Evolutionary conservation across 352 stramenopile genomes (phyloP).

Genomic region (Globisporangium iwayamae): DNA sequence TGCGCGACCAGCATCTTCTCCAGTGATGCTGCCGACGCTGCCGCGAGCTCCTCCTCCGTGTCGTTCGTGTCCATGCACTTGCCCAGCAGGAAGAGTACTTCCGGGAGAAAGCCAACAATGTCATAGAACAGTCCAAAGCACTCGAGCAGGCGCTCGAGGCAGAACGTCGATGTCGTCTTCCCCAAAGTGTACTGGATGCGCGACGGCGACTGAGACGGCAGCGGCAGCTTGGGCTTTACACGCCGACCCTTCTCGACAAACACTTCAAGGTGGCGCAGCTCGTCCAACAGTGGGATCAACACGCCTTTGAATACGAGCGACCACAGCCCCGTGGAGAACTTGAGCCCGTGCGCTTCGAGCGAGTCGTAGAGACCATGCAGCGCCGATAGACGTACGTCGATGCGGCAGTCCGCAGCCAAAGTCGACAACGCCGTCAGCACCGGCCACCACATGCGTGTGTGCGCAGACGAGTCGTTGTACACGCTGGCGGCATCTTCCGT

Average conservation of each 20-base stretch:
- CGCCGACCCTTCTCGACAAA: conserved; percentile 45
- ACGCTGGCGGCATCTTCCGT: conserved; percentile 18
- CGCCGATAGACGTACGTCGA: conserved; percentile 82
- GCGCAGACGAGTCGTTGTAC: conserved; percentile 67
- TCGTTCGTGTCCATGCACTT: conserved; percentile 80
- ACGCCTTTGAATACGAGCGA: conserved; percentile 82
- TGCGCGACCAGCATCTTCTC: conserved; percentile 70
- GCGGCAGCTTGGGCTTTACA: conserved; percentile 37
- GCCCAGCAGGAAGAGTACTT: conserved; percentile 71
- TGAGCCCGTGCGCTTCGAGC: conserved; percentile 58
- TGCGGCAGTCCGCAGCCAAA: conserved; percentile 86
- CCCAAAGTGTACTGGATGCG: conserved; percentile 34
- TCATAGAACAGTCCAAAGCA: conserved; percentile 83
- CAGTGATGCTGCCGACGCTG: conserved; percentile 48
- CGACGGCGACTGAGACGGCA: conserved; percentile 19
- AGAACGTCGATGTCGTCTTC: conserved; percentile 64
- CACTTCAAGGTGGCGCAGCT: conserved; percentile 67
- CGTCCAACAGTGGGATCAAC: conserved; percentile 80
- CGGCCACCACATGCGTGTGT: conserved; percentile 91
- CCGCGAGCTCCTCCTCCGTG: conserved; percentile 62
- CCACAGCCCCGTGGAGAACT: conserved; percentile 81
- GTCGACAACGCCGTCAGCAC: conserved; percentile 96
- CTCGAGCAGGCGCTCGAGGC: conserved; percentile 55
- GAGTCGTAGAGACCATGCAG: conserved; percentile 74
- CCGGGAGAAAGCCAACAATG: conserved; percentile 66